These are phyloP conservation scores for Periglandula ipomoeae DNA, from an alignment of 2,329 filamentous ascomycete genomes.

Conservation along the genomic window DNA sequence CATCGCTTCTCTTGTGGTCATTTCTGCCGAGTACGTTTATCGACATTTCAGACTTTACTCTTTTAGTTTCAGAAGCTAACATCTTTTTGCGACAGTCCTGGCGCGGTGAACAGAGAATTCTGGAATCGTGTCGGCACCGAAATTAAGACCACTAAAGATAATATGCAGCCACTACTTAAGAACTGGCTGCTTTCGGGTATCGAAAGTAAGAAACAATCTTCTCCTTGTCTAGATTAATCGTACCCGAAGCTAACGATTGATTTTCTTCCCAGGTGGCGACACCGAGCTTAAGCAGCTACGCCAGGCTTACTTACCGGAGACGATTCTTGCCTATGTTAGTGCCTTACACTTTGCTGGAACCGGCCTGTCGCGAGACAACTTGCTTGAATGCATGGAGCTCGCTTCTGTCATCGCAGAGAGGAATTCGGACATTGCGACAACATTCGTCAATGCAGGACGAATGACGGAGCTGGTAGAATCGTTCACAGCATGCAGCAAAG, in stretches of 20 bases:
- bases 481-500: slow-evolving; percentile 70
- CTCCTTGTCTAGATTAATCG: neutral
- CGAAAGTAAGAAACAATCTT: slow-evolving; percentile 37
- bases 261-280: slow-evolving; percentile 32
- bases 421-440: slow-evolving; percentile 54
- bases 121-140: slow-evolving; percentile 44
- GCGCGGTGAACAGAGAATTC: slow-evolving; percentile 35
- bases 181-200: slow-evolving; percentile 52
- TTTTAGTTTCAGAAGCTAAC: too few species aligned
- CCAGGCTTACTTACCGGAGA: slow-evolving; percentile 74
- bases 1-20: slow-evolving; percentile 46
- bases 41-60: too few species aligned
- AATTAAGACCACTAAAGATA: slow-evolving; percentile 44
- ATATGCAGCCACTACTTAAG: slow-evolving; percentile 52
- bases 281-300: slow-evolving; percentile 57
- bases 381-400: slow-evolving; percentile 82
- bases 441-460: slow-evolving; percentile 54
- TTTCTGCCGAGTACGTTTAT: slow-evolving; percentile 41
- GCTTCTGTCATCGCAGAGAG: slow-evolving; percentile 65
- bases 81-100: slow-evolving; percentile 20
- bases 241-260: neutral
- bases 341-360: slow-evolving; percentile 73
- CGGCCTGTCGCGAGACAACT: slow-evolving; percentile 62
- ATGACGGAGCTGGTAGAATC: slow-evolving; percentile 69
- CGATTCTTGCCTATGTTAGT: slow-evolving; percentile 73